Evolutionary conservation across 1,284 basidiomycete species (phyloP), one percentile per base, ranked within the genome.

Genomic region (Cryptococcus sp.): DNA sequence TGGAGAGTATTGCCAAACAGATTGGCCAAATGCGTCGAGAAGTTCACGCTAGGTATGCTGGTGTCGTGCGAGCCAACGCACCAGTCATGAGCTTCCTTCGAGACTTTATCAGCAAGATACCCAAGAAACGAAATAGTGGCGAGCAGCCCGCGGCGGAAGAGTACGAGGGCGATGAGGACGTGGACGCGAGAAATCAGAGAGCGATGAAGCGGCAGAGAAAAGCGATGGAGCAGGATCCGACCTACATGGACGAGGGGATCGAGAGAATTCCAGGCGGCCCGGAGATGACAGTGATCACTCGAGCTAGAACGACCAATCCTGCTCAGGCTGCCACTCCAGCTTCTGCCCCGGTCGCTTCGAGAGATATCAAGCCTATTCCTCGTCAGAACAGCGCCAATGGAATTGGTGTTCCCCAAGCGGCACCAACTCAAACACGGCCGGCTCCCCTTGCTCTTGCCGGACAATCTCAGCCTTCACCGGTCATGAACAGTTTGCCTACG

Each of bases 21-120:
- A 70, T 77, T 26, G 58, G 66, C 20, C 44, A 66, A 25, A 66
- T 77, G 63, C 69, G 75, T 44, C 19, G 6, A 7, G 46, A 54
- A 25, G 54, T 74, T 20, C 67, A 73, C 45, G 23, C 10, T 5
- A 48, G 57, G 7, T 51, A 50, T 20, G 58, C 63, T 39, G 47
- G 40, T 17, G 70, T 75, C 50, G 58, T 76, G 15, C 66, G 66
- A 29, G 26, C 66, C 34, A 76, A 76, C 58, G 39, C 15, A 1
- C 43, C 25, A 10, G 61, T 67, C 20, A 52, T 59, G 34, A 48
- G 23, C 3, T 54, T 55, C 25, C 46, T 73, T 7, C 57, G 46
- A 49, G 46, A 59, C 0, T 69, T 58, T 40, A 29, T 73, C 29
- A 51, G 58, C 4, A 52, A n/a, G 4, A 43, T 72, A 0, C 69